Base-by-base conservation (phyloP, 179 eudicot species). In the Beta macrorhiza region DNA sequence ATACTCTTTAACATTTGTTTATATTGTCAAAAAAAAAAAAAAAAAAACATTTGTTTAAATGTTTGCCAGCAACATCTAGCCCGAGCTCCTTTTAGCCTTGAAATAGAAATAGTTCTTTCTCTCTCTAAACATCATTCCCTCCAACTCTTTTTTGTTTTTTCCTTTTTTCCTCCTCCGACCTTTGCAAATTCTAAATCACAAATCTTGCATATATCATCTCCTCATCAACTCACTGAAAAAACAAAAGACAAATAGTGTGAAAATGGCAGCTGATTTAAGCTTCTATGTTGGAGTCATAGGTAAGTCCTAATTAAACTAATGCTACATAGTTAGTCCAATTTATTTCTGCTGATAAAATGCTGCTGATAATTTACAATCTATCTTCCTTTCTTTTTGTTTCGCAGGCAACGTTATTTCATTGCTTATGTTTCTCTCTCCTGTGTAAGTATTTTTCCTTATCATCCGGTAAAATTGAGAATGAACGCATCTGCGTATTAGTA, bases 331-430 rank as follows among this genome's bases (percentile, higher is more conserved):
- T 67, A 44, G 4, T 22, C 2, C 12, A 29, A 15, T n/a, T 62
- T 29, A 4, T 53, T 3, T 14, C n/a, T 53, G 1, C 29, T 20
- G 12, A 77, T 49, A 12, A 32, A 19, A 19, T 42, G 1, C 49
- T 15, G 0, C 11, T 14, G 16, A 9, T 55, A 10, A 32, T 55
- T 7, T 10, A 29, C 32, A 37, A 19, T 29, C 17, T 53, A 12
- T 5, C 25, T 25, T 58, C 16, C 58, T 63, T 63, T 42, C 7
- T 7, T 42, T 20, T 4, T 47, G 55, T 83, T 49, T 49, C 53
- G 87, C 85, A 88, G 91, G 91, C 53, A 88, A 88, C 25, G 51
- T 88, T 16, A 68, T 85, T 53, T 88, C 91, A 57, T 82, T 85
- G 29, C 84, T 88, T 44, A 80, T 88, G 76, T 84, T 86, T 76